Conservation (phyloP, 2,329 filamentous ascomycete species). For the Neofusicoccum parvum region DNA sequence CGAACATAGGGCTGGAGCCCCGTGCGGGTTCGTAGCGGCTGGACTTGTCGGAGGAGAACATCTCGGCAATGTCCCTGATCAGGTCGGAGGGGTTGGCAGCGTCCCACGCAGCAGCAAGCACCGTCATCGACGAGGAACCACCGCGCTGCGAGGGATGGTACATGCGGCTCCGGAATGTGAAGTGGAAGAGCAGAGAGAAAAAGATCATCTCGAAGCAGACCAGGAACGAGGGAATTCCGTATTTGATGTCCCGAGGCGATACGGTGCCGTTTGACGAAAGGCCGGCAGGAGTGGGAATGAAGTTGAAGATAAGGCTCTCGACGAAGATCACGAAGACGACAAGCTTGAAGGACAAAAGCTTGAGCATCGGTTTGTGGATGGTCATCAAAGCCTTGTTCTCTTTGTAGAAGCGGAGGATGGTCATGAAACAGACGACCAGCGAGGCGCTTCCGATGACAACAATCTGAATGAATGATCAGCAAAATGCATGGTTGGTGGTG, state of each 20-base stretch:
- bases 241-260: conserved; percentile 28
- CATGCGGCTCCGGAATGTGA: conserved; percentile 26
- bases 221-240: conserved; percentile 28
- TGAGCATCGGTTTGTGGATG: conserved; percentile 24
- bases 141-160: conserved; percentile 7
- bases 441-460: conserved; percentile 26
- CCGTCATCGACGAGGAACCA: neutral
- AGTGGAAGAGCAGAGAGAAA: conserved; percentile 31
- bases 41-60: neutral
- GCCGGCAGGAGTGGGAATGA: conserved; percentile 25
- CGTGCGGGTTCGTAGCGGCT: neutral
- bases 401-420: conserved; percentile 29
- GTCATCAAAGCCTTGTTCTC: conserved; percentile 25
- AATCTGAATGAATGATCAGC: conserved; percentile 28
- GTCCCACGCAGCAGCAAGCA: neutral
- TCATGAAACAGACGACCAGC: conserved; percentile 22
- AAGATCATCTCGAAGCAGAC: conserved; percentile 30
- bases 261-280: conserved; percentile 2
- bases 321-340: conserved; percentile 32
- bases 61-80: neutral
- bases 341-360: conserved; percentile 33
- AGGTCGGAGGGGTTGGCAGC: neutral
- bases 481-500: conserved; percentile 19
- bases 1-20: neutral
- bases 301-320: conserved; percentile 30